phyloP scores from a whole-genome alignment of 2,329 filamentous ascomycete species.

The Trichoderma harzianum region DNA sequence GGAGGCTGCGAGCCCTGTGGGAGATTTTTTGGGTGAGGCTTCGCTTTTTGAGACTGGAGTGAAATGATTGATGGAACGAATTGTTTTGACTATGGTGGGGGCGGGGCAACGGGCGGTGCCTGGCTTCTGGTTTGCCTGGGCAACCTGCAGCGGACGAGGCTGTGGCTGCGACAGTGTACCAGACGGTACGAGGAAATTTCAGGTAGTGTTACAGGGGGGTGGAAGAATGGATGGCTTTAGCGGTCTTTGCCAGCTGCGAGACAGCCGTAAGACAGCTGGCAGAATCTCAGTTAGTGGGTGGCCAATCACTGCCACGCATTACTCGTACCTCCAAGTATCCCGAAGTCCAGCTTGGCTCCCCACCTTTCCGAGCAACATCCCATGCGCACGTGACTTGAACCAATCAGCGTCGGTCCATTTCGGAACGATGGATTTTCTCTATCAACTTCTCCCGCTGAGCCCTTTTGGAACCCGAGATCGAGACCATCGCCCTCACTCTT shows the following conservation, averaged over 20 bases:
- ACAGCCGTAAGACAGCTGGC: not conserved
- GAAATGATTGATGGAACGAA: constrained; percentile 5
- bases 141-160: constrained; percentile 20
- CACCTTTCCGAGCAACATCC: constrained; percentile 15
- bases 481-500: constrained; percentile 33
- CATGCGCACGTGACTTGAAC: constrained; percentile 34
- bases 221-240: not conserved
- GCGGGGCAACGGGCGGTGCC: constrained; percentile 26
- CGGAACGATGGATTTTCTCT: constrained; percentile 44
- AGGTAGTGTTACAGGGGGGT: not conserved
- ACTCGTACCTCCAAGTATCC: not conserved
- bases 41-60: not conserved
- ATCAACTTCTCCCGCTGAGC: constrained; percentile 38
- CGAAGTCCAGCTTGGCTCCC: not conserved
- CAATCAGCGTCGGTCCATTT: constrained; percentile 45
- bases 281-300: not conserved
- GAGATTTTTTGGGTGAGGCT: constrained; percentile 10
- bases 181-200: not conserved
- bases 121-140: constrained; percentile 19
- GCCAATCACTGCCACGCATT: not conserved
- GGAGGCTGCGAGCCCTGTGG: constrained; percentile 14
- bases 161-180: not conserved
- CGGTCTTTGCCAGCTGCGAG: not conserved
- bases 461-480: constrained; percentile 40
- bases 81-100: constrained; percentile 27